Conservation (phyloP, 306 rosid species). For the Rosa rugosa region DNA sequence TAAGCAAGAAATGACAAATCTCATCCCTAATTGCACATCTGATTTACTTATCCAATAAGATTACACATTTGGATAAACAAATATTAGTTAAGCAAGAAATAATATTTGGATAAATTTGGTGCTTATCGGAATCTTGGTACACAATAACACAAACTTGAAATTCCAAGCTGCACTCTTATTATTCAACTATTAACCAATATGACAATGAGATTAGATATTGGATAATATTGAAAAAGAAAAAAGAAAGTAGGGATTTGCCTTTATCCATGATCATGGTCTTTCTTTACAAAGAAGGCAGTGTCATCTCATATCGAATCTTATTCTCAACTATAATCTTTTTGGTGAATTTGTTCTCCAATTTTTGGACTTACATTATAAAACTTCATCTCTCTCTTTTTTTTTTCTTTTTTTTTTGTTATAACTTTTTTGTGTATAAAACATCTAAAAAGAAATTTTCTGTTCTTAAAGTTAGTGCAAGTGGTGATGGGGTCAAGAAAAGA, state of each 20-base stretch:
- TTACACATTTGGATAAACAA: neutral
- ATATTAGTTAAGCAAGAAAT: neutral
- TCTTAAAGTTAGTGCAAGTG: too few species aligned
- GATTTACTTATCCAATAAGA: neutral
- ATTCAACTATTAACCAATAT: too few species aligned
- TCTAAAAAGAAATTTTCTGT: too few species aligned
- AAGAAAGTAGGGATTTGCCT: neutral
- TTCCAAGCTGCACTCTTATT: neutral
- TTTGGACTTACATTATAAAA: neutral
- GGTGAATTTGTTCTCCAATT: neutral
- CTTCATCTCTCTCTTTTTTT: neutral
- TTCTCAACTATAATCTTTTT: constrained; percentile 2
- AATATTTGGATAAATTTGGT: neutral
- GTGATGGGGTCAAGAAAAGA: too few species aligned
- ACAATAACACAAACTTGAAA: neutral
- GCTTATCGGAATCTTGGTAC: neutral
- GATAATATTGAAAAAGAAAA: neutral
- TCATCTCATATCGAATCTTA: neutral
- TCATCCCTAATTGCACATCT: neutral
- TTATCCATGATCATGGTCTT: neutral
- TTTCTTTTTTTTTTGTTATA: too few species aligned
- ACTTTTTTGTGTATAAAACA: too few species aligned
- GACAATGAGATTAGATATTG: neutral
- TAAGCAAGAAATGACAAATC: neutral
- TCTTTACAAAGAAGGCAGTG: neutral